Evolutionary conservation across 805 yeast genomes (phyloP).

Genomic region (Maudiozyma saulgeensis): DNA sequence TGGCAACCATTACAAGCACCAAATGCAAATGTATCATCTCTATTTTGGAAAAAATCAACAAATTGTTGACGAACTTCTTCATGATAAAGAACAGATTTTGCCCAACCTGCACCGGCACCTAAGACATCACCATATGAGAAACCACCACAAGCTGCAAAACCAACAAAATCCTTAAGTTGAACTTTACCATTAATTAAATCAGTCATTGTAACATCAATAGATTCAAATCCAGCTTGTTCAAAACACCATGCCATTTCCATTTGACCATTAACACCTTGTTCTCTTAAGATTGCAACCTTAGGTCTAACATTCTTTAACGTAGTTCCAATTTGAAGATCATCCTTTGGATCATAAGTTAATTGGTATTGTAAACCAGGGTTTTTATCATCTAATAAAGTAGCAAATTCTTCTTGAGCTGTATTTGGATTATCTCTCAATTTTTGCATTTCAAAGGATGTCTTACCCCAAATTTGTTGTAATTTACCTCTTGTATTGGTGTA

Average conservation of each 20-base stretch:
- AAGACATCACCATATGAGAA: slow-evolving; percentile 97
- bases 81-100: slow-evolving; percentile 85
- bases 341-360: slow-evolving; percentile 56
- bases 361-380: slow-evolving; percentile 88
- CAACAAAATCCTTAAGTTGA: slow-evolving; percentile 69
- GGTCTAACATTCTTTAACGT: slow-evolving; percentile 38
- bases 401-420: slow-evolving; percentile 79
- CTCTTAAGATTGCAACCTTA: slow-evolving; percentile 90
- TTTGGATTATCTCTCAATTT: slow-evolving; percentile 88
- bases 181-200: slow-evolving; percentile 73
- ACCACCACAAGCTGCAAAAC: slow-evolving; percentile 98
- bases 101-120: slow-evolving; percentile 99
- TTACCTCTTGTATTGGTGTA: slow-evolving; percentile 51
- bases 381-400: slow-evolving; percentile 59
- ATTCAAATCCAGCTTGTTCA: slow-evolving; percentile 86
- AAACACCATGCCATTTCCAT: slow-evolving; percentile 98
- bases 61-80: slow-evolving; percentile 69
- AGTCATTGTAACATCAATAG: slow-evolving; percentile 95
- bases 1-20: slow-evolving; percentile 99
- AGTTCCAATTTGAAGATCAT: slow-evolving; percentile 35
- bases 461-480: slow-evolving; percentile 77
- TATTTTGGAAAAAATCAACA: slow-evolving; percentile 67
- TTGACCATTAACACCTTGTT: slow-evolving; percentile 97
- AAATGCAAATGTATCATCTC: slow-evolving; percentile 88
- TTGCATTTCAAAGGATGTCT: slow-evolving; percentile 85